Conservation (phyloP, 1,284 basidiomycete species). For the Apiotrichum laibachii region DNA sequence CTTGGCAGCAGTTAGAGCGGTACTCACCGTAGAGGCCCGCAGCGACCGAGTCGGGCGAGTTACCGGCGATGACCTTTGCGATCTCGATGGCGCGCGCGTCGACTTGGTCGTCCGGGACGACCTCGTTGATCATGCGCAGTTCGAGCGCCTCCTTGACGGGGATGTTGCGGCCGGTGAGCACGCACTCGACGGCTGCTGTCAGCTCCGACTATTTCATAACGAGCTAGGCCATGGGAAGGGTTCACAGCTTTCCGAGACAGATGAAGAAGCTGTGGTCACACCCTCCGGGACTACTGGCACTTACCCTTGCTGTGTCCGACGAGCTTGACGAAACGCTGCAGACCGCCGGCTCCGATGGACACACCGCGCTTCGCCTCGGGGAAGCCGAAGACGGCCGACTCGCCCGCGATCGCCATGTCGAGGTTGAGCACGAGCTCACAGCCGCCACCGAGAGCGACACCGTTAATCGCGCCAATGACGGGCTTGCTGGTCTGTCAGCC, state of each 20-base stretch:
- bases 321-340: constrained; percentile 17
- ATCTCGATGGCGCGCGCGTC: constrained; percentile 16
- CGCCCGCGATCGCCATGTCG: constrained; percentile 19
- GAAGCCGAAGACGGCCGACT: constrained; percentile 16
- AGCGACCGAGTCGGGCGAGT: constrained; percentile 21
- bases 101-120: constrained; percentile 21
- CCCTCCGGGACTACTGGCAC: no score
- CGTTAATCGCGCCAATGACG: constrained; percentile 22
- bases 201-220: neutral
- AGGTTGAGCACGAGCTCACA: constrained; percentile 19
- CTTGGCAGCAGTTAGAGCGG: neutral
- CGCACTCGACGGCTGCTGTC: constrained; percentile 13
- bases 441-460: constrained; percentile 20
- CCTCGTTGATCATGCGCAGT: constrained; percentile 21
- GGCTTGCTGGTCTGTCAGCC: constrained; percentile 13
- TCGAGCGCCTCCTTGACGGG: constrained; percentile 13
- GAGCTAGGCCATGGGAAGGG: no score
- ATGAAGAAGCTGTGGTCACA: no score
- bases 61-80: constrained; percentile 12
- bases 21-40: constrained; percentile 17
- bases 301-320: constrained; percentile 19
- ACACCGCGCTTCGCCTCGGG: constrained; percentile 24
- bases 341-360: constrained; percentile 15
- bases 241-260: no score
- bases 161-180: constrained; percentile 20